These are phyloP conservation scores for Solanum peruvianum DNA, from an alignment of 257 asterid species.

Conservation along the genomic window DNA sequence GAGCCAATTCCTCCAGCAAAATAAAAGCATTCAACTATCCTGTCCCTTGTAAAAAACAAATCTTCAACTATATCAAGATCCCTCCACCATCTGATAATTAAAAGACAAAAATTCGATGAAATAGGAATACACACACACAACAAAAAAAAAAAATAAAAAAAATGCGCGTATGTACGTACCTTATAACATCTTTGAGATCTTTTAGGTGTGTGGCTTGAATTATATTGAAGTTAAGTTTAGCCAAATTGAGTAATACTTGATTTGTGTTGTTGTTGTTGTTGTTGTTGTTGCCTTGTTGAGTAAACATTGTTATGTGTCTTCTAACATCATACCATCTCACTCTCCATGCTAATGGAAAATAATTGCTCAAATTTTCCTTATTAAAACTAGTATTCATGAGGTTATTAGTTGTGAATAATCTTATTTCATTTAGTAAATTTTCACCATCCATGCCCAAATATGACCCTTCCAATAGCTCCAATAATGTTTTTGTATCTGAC, in stretches of 20 bases:
- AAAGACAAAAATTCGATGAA: neutral
- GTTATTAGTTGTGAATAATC: neutral
- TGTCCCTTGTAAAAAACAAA: neutral
- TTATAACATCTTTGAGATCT: conserved; percentile 37
- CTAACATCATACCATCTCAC: neutral
- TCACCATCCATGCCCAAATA: conserved; percentile 32
- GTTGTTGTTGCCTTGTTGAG: neutral
- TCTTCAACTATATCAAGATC: neutral
- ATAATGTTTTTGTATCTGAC: conserved; percentile 4
- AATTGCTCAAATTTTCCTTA: neutral
- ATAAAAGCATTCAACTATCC: conserved; percentile 40
- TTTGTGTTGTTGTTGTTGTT: neutral
- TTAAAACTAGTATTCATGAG: neutral
- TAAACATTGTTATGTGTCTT: neutral
- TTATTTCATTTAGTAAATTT: conserved; percentile 7
- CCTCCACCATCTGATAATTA: conserved; percentile 25
- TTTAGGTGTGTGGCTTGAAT: conserved; percentile 44
- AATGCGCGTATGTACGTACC: neutral
- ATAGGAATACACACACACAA: neutral
- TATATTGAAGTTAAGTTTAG: conserved; percentile 49
- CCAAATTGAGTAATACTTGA: conserved; percentile 17
- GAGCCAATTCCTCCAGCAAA: conserved; percentile 42
- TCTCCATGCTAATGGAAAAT: neutral
- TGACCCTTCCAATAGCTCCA: conserved; percentile 36
- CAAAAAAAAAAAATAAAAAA: neutral